Evolutionary conservation across 352 stramenopile genomes (phyloP).

Genomic region (Globisporangium okanoganense): DNA sequence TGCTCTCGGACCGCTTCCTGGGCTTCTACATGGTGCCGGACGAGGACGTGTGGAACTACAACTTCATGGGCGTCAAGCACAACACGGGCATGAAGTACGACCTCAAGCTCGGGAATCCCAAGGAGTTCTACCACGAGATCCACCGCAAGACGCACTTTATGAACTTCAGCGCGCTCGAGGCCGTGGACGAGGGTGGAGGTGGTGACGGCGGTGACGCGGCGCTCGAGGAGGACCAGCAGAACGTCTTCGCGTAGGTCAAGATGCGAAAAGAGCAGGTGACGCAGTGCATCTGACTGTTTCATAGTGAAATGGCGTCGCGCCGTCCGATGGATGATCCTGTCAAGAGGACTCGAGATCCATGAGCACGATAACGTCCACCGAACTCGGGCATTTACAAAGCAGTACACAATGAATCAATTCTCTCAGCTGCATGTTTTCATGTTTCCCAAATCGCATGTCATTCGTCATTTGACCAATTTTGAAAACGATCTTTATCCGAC

Average conservation of each 20-base stretch:
- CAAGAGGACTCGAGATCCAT: no score
- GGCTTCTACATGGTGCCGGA: conserved; percentile 99
- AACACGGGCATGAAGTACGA: conserved; percentile 97
- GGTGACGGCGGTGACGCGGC: conserved; percentile 49
- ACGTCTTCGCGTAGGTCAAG: conserved; percentile 60
- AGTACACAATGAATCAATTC: background rate
- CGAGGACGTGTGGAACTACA: conserved; percentile 99
- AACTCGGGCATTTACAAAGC: background rate
- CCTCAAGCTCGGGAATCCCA: conserved; percentile 97
- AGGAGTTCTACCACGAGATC: conserved; percentile 98
- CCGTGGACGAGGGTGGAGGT: conserved; percentile 85
- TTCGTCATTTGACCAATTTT: no score
- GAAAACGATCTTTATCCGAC: no score
- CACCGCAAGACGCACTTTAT: conserved; percentile 99
- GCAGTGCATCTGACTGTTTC: no score
- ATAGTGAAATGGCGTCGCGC: no score
- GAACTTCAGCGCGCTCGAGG: conserved; percentile 98
- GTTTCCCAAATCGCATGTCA: background rate
- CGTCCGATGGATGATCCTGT: no score
- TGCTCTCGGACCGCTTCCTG: conserved; percentile 98
- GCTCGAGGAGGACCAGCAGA: conserved; percentile 91
- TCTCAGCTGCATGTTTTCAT: no score
- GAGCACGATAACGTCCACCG: background rate
- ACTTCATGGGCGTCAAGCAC: conserved; percentile 99
- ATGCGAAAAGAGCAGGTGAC: background rate